Evolutionary conservation across 768 basidiomycete species (phyloP).

Genomic region (Pleurotus giganteus): DNA sequence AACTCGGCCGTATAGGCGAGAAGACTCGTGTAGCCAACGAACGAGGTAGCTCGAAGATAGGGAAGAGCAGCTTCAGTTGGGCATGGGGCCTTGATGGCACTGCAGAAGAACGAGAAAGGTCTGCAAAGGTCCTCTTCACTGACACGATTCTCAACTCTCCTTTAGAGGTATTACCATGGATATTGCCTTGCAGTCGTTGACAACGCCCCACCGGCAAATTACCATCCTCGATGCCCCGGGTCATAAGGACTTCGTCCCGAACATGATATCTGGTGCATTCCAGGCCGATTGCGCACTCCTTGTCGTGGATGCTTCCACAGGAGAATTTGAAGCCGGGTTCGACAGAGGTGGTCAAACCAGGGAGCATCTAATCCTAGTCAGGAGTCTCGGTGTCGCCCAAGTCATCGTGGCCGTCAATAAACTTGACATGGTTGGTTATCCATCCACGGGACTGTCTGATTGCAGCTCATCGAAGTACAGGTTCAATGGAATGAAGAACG

Average conservation of each 20-base stretch:
- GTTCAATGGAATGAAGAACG: constrained; percentile 84
- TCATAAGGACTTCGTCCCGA: constrained; percentile 96
- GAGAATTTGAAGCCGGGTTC: constrained; percentile 97
- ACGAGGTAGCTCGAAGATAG: constrained; percentile 82
- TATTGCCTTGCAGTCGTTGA: constrained; percentile 78
- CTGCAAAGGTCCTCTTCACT: constrained; percentile 15
- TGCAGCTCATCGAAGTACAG: constrained; percentile 36
- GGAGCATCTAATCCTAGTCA: constrained; percentile 88
- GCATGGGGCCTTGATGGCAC: constrained; percentile 97
- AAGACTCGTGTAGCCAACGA: constrained; percentile 84
- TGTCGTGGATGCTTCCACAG: constrained; percentile 85
- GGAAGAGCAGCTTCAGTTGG: constrained; percentile 96
- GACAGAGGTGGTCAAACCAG: constrained; percentile 92
- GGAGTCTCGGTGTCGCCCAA: constrained; percentile 90
- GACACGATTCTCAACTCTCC: constrained; percentile 9
- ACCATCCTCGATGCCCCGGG: constrained; percentile 98
- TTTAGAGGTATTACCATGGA: constrained; percentile 97
- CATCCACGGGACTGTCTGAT: not conserved
- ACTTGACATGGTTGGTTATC: constrained; percentile 73
- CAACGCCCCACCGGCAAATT: constrained; percentile 73
- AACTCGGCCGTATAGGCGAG: constrained; percentile 85
- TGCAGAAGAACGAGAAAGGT: constrained; percentile 92
- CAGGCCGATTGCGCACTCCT: constrained; percentile 95
- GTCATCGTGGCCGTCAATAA: constrained; percentile 95
- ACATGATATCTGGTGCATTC: constrained; percentile 98